These are phyloP conservation scores for Euphorbia peplus DNA, from an alignment of 345 rosid genomes.

Conservation along the genomic window DNA sequence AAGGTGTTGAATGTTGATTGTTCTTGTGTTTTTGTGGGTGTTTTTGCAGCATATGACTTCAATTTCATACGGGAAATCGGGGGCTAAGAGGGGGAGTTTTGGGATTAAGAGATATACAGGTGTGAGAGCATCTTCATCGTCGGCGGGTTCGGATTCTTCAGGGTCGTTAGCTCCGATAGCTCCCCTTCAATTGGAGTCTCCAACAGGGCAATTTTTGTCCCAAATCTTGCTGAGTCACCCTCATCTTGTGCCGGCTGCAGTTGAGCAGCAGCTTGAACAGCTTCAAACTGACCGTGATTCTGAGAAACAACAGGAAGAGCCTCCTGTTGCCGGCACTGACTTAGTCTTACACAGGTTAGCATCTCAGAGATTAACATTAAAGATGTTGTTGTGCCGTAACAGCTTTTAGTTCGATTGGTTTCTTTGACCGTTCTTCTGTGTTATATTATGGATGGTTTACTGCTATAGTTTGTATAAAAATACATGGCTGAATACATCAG, in stretches of 20 bases:
- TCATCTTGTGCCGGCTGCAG: constrained; percentile 93
- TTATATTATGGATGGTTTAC: too few relatives aligned
- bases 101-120: constrained; percentile 41
- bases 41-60: constrained; percentile 39
- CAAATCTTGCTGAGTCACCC: constrained; percentile 86
- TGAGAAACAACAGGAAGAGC: constrained; percentile 58
- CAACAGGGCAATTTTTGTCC: constrained; percentile 84
- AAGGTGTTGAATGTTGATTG: neutral
- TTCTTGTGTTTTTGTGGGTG: neutral
- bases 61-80: constrained; percentile 27
- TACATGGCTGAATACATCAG: too few relatives aligned
- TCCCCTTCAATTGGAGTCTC: constrained; percentile 83
- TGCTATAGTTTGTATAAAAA: too few relatives aligned
- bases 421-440: too few relatives aligned
- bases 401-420: too few relatives aligned
- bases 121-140: constrained; percentile 49
- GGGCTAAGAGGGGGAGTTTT: constrained; percentile 23
- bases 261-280: constrained; percentile 93
- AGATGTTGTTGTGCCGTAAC: too few relatives aligned
- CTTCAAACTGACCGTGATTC: constrained; percentile 82
- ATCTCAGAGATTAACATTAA: too few relatives aligned
- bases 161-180: constrained; percentile 53
- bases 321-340: constrained; percentile 67
- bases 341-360: constrained; percentile 77
- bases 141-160: constrained; percentile 42